Base-by-base conservation (phyloP, 208 protist species). In the Trypanosoma cruzi region DNA sequence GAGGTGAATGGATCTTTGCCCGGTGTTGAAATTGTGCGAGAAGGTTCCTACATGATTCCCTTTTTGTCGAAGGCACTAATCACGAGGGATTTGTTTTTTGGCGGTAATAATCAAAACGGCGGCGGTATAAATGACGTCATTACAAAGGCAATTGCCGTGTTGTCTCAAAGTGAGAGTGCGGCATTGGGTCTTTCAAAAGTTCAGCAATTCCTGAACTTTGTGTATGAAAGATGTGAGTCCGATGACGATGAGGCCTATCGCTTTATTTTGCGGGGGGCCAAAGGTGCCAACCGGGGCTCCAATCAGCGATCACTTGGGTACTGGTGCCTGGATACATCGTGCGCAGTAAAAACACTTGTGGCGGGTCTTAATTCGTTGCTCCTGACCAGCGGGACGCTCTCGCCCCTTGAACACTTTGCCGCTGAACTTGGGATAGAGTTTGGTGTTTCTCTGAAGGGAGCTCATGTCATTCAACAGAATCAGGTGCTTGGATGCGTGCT, bases 351-450 rank as follows among this genome's bases (percentile, higher is more conserved):
- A 18, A 77, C 81, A 34, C 56, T 99, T 7, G 55, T 71, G 22
- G n/a, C 32, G 20, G 40, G 55, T 53, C 22, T 85, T 60, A 68
- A 64, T 60, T 84, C 70, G 13, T 56, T 99, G n/a, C 72, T 99
- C 4, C 73, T 99, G 8, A 99, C 98, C 16, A 97, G 88, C 54
- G 98, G 98, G 24, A 99, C 98, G 11, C 80, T 99, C 3, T 98
- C 97, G 0, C 98, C 98, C 4, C 70, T 99, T 1, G 83, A 91
- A 50, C 91, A 94, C 54, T 98, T 99, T 71, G 88, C 92, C 16
- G 81, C 81, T 20, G 97, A 99, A 78, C 81, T 99, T 6, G 90
- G 86, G 34, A 50, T 95, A 13, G 57, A 29, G 11, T 99, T 99
- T 67, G 69, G 73, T 26, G 80, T 94, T 32, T 71, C 52, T 53